phyloP scores from a whole-genome alignment of 2,329 filamentous ascomycete genomes.

The Pestalotiopsis sp. region DNA sequence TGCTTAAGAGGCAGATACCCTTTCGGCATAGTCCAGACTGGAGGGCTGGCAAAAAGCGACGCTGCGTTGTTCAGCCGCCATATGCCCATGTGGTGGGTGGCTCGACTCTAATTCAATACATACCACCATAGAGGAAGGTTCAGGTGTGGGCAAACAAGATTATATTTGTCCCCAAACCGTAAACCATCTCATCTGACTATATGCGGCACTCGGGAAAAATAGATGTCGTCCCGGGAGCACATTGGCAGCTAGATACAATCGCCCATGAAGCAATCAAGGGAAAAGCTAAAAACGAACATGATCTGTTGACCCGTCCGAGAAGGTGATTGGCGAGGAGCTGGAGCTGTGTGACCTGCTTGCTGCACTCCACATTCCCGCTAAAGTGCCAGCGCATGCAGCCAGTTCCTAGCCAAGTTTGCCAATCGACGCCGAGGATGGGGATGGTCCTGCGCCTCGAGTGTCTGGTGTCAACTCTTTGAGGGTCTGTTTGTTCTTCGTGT shows the following conservation, averaged over 20 bases:
- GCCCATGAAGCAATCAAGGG: background rate
- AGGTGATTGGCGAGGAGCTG: background rate
- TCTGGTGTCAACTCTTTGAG: background rate
- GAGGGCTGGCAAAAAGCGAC: background rate
- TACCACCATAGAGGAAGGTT: too few relatives aligned
- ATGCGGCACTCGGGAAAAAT: background rate
- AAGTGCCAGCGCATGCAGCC: background rate
- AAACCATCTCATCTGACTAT: too few relatives aligned
- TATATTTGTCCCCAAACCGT: too few relatives aligned
- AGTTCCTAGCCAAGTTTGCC: background rate
- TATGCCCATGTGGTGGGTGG: too few relatives aligned
- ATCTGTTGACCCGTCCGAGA: background rate
- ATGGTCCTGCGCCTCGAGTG: background rate
- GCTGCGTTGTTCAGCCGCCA: too few relatives aligned
- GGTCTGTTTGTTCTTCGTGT: background rate
- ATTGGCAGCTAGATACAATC: background rate
- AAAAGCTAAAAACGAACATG: background rate
- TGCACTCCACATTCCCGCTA: slow-evolving; percentile 1
- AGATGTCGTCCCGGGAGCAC: background rate
- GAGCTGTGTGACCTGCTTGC: background rate
- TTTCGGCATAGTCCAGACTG: background rate
- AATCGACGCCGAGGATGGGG: background rate
- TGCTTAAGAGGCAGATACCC: background rate
- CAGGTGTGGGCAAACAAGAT: too few relatives aligned
- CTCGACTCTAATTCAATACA: too few relatives aligned